These are phyloP conservation scores for Cytospora paraplurivora DNA, from an alignment of 2,329 filamentous ascomycete species.

Conservation along the genomic window DNA sequence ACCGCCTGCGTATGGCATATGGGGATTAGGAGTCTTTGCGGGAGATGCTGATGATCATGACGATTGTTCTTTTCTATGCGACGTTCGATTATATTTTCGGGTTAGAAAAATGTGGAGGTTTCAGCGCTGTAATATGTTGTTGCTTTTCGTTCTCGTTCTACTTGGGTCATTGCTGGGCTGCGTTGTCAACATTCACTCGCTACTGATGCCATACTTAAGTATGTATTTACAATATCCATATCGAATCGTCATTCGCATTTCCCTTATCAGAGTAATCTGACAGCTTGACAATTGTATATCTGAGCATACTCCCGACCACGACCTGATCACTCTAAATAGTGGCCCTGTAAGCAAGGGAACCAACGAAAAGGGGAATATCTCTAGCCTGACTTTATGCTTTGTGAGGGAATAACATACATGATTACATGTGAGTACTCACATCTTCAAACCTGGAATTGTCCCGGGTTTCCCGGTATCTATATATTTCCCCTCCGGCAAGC, in stretches of 20 bases:
- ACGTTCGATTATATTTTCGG: neutral
- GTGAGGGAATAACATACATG: too few relatives aligned
- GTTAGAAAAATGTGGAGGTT: neutral
- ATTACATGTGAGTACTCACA: too few relatives aligned
- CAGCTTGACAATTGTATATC: too few relatives aligned
- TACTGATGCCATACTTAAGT: neutral
- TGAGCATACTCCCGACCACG: too few relatives aligned
- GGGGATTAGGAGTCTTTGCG: neutral
- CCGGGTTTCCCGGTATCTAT: too few relatives aligned
- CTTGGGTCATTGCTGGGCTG: neutral
- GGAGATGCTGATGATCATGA: neutral
- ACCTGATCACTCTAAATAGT: too few relatives aligned
- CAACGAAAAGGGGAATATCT: too few relatives aligned
- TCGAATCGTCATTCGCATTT: neutral
- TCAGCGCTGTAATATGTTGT: neutral
- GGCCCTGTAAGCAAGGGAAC: too few relatives aligned
- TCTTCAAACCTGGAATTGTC: too few relatives aligned
- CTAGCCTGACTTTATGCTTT: too few relatives aligned
- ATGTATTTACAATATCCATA: neutral
- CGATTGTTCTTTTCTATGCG: neutral
- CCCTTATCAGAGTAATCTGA: neutral
- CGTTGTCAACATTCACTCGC: constrained; percentile 1
- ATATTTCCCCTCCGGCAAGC: too few relatives aligned
- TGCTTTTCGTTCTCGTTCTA: neutral
- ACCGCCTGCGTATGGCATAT: neutral